Evolutionary conservation across 495 filamentous ascomycete species (phyloP).

Genomic region (Penicillium psychrofluorescens): DNA sequence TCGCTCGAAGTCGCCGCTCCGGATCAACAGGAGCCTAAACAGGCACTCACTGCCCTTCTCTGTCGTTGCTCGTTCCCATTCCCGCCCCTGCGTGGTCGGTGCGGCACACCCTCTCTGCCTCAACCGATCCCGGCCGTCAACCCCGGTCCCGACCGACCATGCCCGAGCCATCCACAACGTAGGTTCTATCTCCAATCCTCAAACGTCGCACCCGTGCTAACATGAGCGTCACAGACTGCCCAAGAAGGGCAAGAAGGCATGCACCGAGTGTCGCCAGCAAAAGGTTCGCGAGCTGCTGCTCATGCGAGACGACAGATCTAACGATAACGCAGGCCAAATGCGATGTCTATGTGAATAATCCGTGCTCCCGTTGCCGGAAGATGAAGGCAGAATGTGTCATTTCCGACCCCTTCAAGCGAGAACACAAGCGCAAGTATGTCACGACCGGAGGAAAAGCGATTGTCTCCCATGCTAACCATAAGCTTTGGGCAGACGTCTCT

Average conservation of each 20-base stretch:
- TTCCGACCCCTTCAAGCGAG: conserved; percentile 36
- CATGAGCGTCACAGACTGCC: conserved; percentile 19
- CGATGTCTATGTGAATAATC: conserved; percentile 30
- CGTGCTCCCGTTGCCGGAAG: conserved; percentile 32
- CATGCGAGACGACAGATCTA: too few species aligned
- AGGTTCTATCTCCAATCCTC: background rate
- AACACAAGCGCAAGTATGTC: conserved; percentile 37
- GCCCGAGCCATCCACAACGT: conserved; percentile 11
- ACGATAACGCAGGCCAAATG: conserved; percentile 27
- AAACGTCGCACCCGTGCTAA: conserved; percentile 1
- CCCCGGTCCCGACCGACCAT: background rate
- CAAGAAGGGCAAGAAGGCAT: conserved; percentile 36
- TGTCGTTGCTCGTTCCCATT: too few species aligned
- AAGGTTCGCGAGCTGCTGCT: conserved; percentile 17
- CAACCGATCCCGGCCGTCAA: background rate
- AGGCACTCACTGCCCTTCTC: too few species aligned
- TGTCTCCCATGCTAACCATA: background rate
- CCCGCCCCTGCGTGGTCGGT: too few species aligned
- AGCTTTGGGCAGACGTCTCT: conserved; percentile 19
- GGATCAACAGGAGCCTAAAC: too few species aligned
- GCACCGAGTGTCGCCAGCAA: conserved; percentile 39
- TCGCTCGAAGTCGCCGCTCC: too few species aligned
- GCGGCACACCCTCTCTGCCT: too few species aligned
- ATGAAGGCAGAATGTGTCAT: conserved; percentile 30
- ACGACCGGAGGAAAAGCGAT: background rate